phyloP scores from a whole-genome alignment of 2,329 filamentous ascomycete genomes.

The Alternaria incomplexa region DNA sequence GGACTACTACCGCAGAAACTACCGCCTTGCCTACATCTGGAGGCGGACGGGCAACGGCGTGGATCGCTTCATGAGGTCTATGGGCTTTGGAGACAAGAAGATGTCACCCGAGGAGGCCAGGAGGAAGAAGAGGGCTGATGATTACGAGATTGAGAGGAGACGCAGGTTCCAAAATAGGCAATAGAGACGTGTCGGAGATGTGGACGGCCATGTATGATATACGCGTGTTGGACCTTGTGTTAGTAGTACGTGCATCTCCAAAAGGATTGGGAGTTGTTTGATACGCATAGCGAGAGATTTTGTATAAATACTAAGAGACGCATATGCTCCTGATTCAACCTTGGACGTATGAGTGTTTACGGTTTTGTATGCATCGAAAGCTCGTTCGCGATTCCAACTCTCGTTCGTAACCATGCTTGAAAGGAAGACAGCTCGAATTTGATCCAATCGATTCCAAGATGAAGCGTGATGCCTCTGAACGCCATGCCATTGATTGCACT shows the following conservation, averaged over 20 bases:
- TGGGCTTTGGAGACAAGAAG: constrained; percentile 25
- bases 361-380: background rate
- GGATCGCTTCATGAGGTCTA: constrained; percentile 17
- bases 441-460: background rate
- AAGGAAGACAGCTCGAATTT: background rate
- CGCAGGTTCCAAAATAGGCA: constrained; percentile 37
- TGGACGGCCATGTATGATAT: constrained; percentile 31
- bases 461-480: background rate
- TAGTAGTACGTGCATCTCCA: constrained; percentile 9
- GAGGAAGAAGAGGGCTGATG: constrained; percentile 36
- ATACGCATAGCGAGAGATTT: constrained; percentile 2
- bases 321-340: constrained; percentile 12
- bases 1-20: constrained; percentile 37
- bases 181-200: background rate
- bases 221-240: constrained; percentile 15
- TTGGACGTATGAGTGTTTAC: background rate
- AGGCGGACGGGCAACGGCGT: constrained; percentile 21
- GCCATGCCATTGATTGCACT: background rate
- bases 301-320: constrained; percentile 24
- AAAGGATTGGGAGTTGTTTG: background rate
- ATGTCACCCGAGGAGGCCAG: constrained; percentile 25
- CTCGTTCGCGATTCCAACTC: background rate
- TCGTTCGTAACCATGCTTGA: background rate
- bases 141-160: constrained; percentile 35
- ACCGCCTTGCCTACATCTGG: constrained; percentile 24